phyloP scores from a whole-genome alignment of 2,329 filamentous ascomycete genomes.

The Ascosphaera pollenicola region DNA sequence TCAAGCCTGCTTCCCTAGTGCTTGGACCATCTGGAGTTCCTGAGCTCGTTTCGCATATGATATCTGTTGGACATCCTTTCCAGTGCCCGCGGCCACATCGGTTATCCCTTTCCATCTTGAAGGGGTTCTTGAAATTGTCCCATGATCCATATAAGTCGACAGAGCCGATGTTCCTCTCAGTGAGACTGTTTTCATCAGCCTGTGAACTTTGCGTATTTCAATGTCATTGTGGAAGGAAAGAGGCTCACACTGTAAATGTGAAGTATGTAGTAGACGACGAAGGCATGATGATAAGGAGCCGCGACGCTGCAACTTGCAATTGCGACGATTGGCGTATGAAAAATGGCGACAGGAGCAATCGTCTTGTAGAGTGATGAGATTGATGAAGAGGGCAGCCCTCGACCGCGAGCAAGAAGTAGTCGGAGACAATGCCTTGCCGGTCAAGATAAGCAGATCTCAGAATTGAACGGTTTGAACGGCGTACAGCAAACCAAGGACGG shows the following conservation, averaged over 20 bases:
- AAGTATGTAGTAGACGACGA: background rate
- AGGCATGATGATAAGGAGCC: background rate
- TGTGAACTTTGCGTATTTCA: conserved; percentile 4
- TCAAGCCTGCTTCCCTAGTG: conserved; percentile 35
- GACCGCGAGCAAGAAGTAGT: too few relatives aligned
- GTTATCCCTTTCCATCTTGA: conserved; percentile 60
- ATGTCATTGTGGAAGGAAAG: background rate
- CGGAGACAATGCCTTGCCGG: too few relatives aligned
- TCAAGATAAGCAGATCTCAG: background rate
- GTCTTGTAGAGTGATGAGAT: too few relatives aligned
- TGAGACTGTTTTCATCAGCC: conserved; percentile 10
- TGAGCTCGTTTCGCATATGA: conserved; percentile 54
- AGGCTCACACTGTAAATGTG: background rate
- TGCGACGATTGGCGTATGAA: too few relatives aligned
- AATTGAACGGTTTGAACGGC: background rate
- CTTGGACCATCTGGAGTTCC: conserved; percentile 31
- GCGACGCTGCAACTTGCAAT: too few relatives aligned
- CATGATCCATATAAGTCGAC: conserved; percentile 78
- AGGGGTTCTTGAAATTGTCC: conserved; percentile 72
- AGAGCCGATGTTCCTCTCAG: conserved; percentile 25
- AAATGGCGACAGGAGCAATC: too few relatives aligned
- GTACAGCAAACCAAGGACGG: too few relatives aligned
- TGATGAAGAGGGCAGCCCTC: too few relatives aligned
- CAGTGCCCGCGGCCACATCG: conserved; percentile 56
- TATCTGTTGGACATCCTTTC: conserved; percentile 72